Conservation (phyloP, 2,329 filamentous ascomycete genomes). For the Colletotrichum agaves region DNA sequence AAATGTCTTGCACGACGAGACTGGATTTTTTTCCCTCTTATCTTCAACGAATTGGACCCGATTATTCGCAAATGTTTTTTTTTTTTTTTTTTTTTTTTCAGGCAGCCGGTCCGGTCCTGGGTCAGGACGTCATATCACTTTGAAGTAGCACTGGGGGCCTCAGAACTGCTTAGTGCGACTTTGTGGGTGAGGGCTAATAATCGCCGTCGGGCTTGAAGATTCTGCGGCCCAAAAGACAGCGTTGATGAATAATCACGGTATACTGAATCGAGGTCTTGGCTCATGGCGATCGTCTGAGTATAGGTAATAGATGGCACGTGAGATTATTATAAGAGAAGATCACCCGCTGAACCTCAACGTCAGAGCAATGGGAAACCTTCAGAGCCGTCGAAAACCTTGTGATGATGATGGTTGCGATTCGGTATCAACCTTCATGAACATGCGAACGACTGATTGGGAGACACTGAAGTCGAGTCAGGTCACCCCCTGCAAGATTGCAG, state of each 20-base stretch:
- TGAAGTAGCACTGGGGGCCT: slow-evolving; percentile 3
- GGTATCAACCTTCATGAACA: too few relatives aligned
- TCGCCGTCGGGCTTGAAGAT: slow-evolving; percentile 11
- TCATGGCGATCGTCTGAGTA: background rate
- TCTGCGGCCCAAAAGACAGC: slow-evolving; percentile 1
- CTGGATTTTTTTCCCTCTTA: background rate
- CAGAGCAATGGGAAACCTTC: too few relatives aligned
- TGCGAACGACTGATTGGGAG: too few relatives aligned
- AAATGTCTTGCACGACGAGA: background rate
- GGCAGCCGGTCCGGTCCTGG: slow-evolving; percentile 1
- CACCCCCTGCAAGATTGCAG: too few relatives aligned
- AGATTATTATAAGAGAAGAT: too few relatives aligned
- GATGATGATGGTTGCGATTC: too few relatives aligned
- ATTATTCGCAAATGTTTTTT: slow-evolving; percentile 11
- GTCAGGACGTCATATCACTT: slow-evolving; percentile 15
- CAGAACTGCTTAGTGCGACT: slow-evolving; percentile 8
- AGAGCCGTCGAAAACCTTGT: too few relatives aligned
- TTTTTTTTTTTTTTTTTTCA: too few relatives aligned
- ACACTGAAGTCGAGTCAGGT: too few relatives aligned
- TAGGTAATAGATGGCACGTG: too few relatives aligned
- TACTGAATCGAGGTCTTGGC: background rate
- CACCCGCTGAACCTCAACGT: too few relatives aligned
- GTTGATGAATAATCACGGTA: background rate
- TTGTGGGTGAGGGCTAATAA: background rate
- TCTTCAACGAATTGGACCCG: slow-evolving; percentile 7